A percentile compares a stretch with the other conserved stretches of the same genome.
Evolutionary conservation across 2,329 filamentous ascomycete species (phyloP).

Genomic region (Coniochaeta sp.): DNA sequence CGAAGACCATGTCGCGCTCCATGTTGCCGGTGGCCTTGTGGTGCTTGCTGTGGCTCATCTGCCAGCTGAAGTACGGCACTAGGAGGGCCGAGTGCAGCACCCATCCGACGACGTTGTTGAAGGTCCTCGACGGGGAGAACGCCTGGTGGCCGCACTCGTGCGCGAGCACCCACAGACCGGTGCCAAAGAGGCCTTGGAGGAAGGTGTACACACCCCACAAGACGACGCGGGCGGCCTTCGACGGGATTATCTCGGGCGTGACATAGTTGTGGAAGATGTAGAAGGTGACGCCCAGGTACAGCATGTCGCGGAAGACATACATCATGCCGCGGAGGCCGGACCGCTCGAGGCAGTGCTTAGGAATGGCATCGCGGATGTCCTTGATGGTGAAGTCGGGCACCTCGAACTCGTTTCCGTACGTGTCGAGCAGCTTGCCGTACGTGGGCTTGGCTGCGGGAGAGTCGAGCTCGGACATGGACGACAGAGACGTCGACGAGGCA

Average conservation of each 20-base stretch:
- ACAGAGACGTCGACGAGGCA: slow-evolving; percentile 84
- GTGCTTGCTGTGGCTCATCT: slow-evolving; percentile 98
- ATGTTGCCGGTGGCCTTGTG: slow-evolving; percentile 98
- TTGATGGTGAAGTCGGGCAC: slow-evolving; percentile 96
- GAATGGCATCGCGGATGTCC: slow-evolving; percentile 93
- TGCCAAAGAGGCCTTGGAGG: slow-evolving; percentile 86
- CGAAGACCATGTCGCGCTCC: slow-evolving; percentile 97
- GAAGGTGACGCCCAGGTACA: slow-evolving; percentile 68
- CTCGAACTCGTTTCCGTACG: slow-evolving; percentile 90
- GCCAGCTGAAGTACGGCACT: slow-evolving; percentile 98
- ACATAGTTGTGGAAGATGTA: slow-evolving; percentile 83
- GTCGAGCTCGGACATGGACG: slow-evolving; percentile 70
- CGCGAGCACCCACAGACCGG: slow-evolving; percentile 90
- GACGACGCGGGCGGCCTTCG: slow-evolving; percentile 54
- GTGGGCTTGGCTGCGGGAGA: slow-evolving; percentile 27
- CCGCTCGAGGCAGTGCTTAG: slow-evolving; percentile 92
- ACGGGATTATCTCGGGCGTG: slow-evolving; percentile 76
- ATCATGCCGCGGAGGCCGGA: slow-evolving; percentile 66
- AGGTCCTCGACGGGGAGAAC: slow-evolving; percentile 82
- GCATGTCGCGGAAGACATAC: slow-evolving; percentile 81
- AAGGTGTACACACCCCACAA: slow-evolving; percentile 64
- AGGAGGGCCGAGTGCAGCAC: slow-evolving; percentile 43
- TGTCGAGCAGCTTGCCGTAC: slow-evolving; percentile 72
- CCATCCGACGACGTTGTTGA: slow-evolving; percentile 91
- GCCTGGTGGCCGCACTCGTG: slow-evolving; percentile 98